A percentile compares a stretch with the other conserved stretches of the same genome.
phyloP scores from a whole-genome alignment of 1,284 basidiomycete species.

The Veloporphyrellus conicus region DNA sequence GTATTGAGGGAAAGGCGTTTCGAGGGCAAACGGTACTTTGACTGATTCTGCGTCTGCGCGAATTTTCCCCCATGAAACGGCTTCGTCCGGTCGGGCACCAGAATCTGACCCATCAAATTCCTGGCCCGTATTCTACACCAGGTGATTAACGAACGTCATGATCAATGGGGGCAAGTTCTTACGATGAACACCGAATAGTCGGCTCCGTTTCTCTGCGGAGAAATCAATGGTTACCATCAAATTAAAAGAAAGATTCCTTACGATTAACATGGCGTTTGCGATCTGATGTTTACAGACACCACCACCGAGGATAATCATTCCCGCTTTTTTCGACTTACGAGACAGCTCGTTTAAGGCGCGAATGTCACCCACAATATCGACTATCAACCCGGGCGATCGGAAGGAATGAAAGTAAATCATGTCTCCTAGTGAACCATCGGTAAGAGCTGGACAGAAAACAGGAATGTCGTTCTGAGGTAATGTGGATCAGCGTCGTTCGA shows the following conservation, averaged over 20 bases:
- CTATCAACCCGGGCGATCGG: conserved; percentile 79
- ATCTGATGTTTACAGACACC: conserved; percentile 99
- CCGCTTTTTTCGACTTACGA: conserved; percentile 86
- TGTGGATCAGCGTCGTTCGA: conserved; percentile 27
- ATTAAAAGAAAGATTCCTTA: conserved; percentile 37
- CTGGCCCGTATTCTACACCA: conserved; percentile 85
- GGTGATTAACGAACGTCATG: conserved; percentile 7
- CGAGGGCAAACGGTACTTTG: conserved; percentile 59
- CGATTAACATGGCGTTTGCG: conserved; percentile 98
- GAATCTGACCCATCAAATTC: conserved; percentile 99
- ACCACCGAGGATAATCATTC: conserved; percentile 97
- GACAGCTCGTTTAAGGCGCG: conserved; percentile 88
- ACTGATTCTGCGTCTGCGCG: conserved; percentile 86
- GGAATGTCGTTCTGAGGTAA: conserved; percentile 86
- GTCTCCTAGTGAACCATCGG: conserved; percentile 96
- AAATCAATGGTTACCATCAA: background rate
- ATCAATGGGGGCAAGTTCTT: conserved; percentile 24
- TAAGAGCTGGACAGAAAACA: conserved; percentile 97
- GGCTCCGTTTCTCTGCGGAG: conserved; percentile 85
- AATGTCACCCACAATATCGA: conserved; percentile 96
- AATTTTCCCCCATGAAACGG: conserved; percentile 99
- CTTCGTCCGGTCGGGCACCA: conserved; percentile 95
- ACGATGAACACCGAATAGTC: conserved; percentile 97
- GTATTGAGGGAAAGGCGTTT: background rate
- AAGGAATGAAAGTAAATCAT: conserved; percentile 99